phyloP scores from a whole-genome alignment of 2,329 filamentous ascomycete genomes.

The Phaeosphaeria sp. region DNA sequence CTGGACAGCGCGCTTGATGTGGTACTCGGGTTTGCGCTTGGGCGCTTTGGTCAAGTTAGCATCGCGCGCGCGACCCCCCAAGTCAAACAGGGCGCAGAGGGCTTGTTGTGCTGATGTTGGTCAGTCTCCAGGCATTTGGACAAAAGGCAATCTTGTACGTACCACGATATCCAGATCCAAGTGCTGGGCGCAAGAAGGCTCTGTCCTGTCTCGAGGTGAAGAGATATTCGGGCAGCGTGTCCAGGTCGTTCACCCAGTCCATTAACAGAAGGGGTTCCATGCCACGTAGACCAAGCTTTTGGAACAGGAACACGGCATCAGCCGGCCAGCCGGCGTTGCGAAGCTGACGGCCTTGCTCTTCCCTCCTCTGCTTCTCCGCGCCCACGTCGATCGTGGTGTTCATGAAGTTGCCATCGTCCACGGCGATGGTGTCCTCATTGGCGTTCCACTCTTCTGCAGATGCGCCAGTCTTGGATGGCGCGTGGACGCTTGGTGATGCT shows the following conservation, averaged over 20 bases:
- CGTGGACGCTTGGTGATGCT: constrained; percentile 10
- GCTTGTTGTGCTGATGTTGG: constrained; percentile 56
- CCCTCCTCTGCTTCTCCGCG: constrained; percentile 30
- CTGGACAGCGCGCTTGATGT: constrained; percentile 51
- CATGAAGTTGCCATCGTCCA: constrained; percentile 41
- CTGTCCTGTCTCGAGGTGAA: constrained; percentile 54
- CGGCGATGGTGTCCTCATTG: constrained; percentile 45
- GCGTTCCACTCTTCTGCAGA: constrained; percentile 38
- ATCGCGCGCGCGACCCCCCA: constrained; percentile 61
- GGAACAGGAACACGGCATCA: constrained; percentile 60
- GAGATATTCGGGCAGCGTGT: constrained; percentile 59
- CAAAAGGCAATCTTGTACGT: constrained; percentile 8
- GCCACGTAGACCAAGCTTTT: constrained; percentile 61
- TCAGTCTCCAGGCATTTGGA: constrained; percentile 12
- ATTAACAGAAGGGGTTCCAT: constrained; percentile 62
- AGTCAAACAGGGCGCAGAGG: constrained; percentile 56
- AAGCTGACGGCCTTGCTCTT: constrained; percentile 41
- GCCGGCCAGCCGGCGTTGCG: constrained; percentile 57
- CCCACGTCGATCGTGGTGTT: constrained; percentile 29
- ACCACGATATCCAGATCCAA: constrained; percentile 56
- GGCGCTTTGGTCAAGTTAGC: constrained; percentile 48
- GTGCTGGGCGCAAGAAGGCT: constrained; percentile 55
- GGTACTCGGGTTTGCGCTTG: constrained; percentile 44
- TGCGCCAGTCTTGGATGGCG: constrained; percentile 10
- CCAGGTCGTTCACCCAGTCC: constrained; percentile 61